Evolutionary conservation across 2,329 filamentous ascomycete genomes (phyloP).

Genomic region (Cytospora schulzeri): DNA sequence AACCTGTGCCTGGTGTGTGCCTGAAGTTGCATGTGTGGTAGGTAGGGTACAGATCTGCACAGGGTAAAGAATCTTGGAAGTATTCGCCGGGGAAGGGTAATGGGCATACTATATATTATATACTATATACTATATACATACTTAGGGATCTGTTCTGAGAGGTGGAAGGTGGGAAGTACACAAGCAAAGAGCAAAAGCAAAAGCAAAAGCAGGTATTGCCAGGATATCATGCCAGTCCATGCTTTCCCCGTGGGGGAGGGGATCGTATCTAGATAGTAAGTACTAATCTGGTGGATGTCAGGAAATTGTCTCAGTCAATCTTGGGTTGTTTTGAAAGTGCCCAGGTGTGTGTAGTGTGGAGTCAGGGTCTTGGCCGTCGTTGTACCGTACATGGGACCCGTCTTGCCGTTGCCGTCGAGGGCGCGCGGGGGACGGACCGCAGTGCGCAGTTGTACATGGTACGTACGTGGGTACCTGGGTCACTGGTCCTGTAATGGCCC

Average conservation of each 20-base stretch:
- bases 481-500: no score
- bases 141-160: no score
- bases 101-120: neutral
- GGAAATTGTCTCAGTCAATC: neutral
- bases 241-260: neutral
- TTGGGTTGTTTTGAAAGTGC: neutral
- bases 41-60: neutral
- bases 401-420: neutral
- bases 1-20: neutral
- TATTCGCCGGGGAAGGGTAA: neutral
- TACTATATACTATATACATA: neutral
- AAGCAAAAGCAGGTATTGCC: neutral
- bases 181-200: neutral
- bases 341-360: neutral
- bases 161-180: no score
- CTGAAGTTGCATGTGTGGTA: neutral
- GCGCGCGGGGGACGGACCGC: neutral
- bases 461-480: neutral
- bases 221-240: neutral
- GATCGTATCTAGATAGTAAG: neutral
- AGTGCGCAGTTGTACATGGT: neutral
- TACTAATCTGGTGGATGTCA: neutral
- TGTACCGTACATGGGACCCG: neutral
- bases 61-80: neutral
- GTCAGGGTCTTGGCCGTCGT: neutral